A percentile compares a stretch with the other conserved stretches of the same genome.
phyloP scores from a whole-genome alignment of 2,329 filamentous ascomycete species.

The Passalora sequoiae region DNA sequence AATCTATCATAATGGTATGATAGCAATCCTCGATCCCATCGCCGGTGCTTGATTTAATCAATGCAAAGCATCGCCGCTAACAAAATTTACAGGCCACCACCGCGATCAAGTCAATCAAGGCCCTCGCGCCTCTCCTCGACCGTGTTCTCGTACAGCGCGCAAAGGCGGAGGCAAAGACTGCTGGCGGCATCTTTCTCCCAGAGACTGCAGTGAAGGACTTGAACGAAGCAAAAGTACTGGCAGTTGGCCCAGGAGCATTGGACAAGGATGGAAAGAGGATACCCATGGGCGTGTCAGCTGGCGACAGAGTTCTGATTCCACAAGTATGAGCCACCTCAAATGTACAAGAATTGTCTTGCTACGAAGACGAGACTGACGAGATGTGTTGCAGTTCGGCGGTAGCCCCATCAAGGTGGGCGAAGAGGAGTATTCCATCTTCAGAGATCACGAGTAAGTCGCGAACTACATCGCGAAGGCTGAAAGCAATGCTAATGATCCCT shows the following conservation, averaged over 20 bases:
- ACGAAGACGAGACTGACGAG: slow-evolving; percentile 5
- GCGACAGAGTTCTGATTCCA: slow-evolving; percentile 93
- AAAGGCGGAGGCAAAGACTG: slow-evolving; percentile 95
- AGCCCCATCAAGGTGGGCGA: slow-evolving; percentile 96
- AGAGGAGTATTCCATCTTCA: slow-evolving; percentile 92
- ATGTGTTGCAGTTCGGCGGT: slow-evolving; percentile 67
- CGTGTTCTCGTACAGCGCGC: slow-evolving; percentile 96
- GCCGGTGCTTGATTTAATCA: no score
- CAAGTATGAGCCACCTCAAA: no score
- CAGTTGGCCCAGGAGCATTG: slow-evolving; percentile 82
- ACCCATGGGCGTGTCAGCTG: slow-evolving; percentile 72
- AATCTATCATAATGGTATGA: slow-evolving; percentile 26
- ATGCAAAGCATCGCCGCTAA: no score
- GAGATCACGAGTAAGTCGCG: slow-evolving; percentile 83
- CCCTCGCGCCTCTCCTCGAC: slow-evolving; percentile 91
- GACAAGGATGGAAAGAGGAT: slow-evolving; percentile 87
- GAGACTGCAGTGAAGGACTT: slow-evolving; percentile 96
- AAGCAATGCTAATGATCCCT: slow-evolving; percentile 16
- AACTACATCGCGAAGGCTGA: neutral
- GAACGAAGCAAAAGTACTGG: slow-evolving; percentile 94
- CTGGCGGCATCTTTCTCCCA: slow-evolving; percentile 93
- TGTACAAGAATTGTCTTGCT: no score
- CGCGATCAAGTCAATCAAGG: slow-evolving; percentile 89
- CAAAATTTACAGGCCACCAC: no score
- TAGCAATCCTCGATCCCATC: neutral